Evolutionary conservation across 371 early-diverging fungal genomes (phyloP).

Genomic region (Dichotomocladium elegans): DNA sequence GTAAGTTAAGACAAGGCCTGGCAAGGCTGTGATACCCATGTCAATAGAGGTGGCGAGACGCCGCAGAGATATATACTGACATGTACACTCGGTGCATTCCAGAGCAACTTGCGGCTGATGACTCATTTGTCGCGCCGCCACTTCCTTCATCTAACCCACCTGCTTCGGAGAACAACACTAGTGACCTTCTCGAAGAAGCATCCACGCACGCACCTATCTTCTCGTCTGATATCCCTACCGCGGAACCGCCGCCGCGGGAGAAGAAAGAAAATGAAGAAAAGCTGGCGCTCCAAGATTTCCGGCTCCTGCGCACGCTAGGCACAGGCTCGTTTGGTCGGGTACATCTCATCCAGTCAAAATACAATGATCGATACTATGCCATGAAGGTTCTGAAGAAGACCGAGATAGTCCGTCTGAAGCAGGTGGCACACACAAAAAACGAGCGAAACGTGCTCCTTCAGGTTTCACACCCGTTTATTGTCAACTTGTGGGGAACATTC

Average conservation of each 20-base stretch:
- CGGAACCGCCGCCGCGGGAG: neutral
- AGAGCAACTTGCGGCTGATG: no score
- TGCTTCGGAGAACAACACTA: no score
- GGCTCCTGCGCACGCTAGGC: constrained; percentile 80
- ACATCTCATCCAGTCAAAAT: constrained; percentile 77
- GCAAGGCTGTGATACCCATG: no score
- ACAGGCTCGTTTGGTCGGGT: constrained; percentile 99
- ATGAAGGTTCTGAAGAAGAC: constrained; percentile 91
- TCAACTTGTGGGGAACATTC: constrained; percentile 84
- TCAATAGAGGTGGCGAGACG: no score
- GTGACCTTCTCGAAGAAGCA: constrained; percentile 7
- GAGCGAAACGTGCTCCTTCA: constrained; percentile 86
- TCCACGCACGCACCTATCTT: constrained; percentile 9
- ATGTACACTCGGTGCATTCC: no score
- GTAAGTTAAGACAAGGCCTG: no score
- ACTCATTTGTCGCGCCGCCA: no score
- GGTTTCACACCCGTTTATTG: constrained; percentile 87
- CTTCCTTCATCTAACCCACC: no score
- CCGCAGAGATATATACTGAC: no score
- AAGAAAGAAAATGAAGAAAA: constrained; percentile 10
- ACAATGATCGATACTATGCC: constrained; percentile 86
- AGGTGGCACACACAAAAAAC: constrained; percentile 89
- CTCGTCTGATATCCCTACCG: neutral
- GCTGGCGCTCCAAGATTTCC: constrained; percentile 61
- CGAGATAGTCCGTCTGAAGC: constrained; percentile 90